Evolutionary conservation across 78 protist genomes (phyloP), one percentile per base, ranked within the genome.

Genomic region (Dictyostelium firmibasis): DNA sequence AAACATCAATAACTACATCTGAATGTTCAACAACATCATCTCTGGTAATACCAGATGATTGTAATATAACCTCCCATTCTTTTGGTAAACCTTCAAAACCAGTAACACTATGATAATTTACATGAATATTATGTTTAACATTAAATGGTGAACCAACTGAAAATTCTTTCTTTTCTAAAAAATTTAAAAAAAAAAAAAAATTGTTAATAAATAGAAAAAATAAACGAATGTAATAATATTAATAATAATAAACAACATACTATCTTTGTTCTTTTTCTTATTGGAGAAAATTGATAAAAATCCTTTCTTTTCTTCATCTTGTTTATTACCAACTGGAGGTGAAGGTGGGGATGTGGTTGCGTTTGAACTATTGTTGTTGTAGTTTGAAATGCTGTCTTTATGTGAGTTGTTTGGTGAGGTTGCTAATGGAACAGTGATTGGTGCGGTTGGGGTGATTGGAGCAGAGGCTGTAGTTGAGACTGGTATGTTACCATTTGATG

Each of bases 41-140:
- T 53, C 67, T 95, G 11, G 93, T 83, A 62, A 95, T 95, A 82
- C 95, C 96, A 35, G 92, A 86, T 25, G 96, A 47, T 47, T 47
- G 69, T 41, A 96, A 74, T 11, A 84, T 29, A 78, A 92, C 76
- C 69, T 96, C 97, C 97, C 97, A 96, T 84, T 96, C 96, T 50
- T 76, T 77, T 27, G 97, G 97, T 29, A 96, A 87, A 64, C 97
- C 97, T 33, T 84, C 91, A 74, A 96, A 96, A 60, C 97, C 97
- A 53, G 97, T 96, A 20, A 64, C 70, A 62, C 86, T 35, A 43
- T 96, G 92, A 69, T 60, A 96, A 72, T 86, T 92, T 77, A 96
- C 97, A 84, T 96, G 97, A 36, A 96, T 81, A 82, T 92, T 75
- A 57, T 96, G 97, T 75, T 96, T 85, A 36, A 96, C 94, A 81